Evolutionary conservation across 805 yeast species (phyloP).

Genomic region (Myxozyma geophila): DNA sequence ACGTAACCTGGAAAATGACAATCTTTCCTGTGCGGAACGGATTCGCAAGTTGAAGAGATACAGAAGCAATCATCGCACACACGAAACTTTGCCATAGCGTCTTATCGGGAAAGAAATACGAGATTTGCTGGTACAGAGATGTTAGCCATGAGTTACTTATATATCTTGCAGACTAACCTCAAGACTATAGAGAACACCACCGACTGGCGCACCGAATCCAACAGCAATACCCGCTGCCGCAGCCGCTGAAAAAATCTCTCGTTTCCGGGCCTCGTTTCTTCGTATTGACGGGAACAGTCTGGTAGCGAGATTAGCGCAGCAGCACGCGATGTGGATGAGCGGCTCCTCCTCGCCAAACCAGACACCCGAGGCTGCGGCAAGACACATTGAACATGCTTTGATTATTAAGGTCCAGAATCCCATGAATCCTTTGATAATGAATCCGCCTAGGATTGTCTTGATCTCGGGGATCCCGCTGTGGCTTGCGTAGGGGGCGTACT

Average conservation of each 20-base stretch:
- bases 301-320: conserved; percentile 54
- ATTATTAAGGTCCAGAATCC: conserved; percentile 56
- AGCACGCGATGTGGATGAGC: conserved; percentile 75
- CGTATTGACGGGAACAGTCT: conserved; percentile 43
- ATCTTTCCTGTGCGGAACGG: conserved; percentile 58
- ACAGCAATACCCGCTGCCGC: conserved; percentile 84
- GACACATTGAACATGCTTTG: conserved; percentile 62
- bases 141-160: not conserved
- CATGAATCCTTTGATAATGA: conserved; percentile 58
- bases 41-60: conserved; percentile 57
- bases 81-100: conserved; percentile 85
- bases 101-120: conserved; percentile 64
- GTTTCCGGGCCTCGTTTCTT: conserved; percentile 53
- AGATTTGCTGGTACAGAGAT: conserved; percentile 59
- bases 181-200: conserved; percentile 78
- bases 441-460: conserved; percentile 69
- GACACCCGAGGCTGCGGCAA: conserved; percentile 74
- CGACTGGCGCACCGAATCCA: conserved; percentile 86
- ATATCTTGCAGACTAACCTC: conserved; percentile 11
- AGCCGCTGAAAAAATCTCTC: conserved; percentile 74
- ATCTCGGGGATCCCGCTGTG: conserved; percentile 77
- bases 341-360: conserved; percentile 92
- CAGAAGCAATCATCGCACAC: conserved; percentile 73
- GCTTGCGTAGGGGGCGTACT: conserved; percentile 48
- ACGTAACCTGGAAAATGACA: conserved; percentile 67